These are phyloP conservation scores for Flaveria bidentis DNA, from an alignment of 129 eudicot species.

Conservation along the genomic window DNA sequence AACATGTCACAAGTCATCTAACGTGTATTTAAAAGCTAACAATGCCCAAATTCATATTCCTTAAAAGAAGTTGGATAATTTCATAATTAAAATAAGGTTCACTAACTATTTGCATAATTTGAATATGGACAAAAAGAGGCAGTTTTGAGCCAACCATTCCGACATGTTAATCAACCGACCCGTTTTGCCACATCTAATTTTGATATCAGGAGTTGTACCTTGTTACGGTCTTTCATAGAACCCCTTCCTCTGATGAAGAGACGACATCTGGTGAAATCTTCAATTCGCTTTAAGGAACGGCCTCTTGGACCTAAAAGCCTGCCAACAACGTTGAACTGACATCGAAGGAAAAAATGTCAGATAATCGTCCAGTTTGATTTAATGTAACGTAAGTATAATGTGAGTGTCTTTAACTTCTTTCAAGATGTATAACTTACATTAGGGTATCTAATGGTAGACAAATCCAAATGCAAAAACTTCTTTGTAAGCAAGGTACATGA, in stretches of 20 bases:
- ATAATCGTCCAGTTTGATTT: constrained; percentile 5
- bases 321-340: constrained; percentile 72
- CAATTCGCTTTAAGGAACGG: constrained; percentile 75
- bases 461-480: constrained; percentile 59
- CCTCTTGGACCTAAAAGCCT: constrained; percentile 84
- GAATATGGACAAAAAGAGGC: background rate
- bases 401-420: background rate
- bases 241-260: constrained; percentile 79
- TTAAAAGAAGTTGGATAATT: background rate
- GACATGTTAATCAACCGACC: background rate
- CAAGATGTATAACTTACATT: constrained; percentile 47
- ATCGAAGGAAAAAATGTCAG: background rate
- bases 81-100: background rate
- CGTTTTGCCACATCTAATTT: background rate
- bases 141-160: background rate
- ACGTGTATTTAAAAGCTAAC: background rate
- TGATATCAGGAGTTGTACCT: constrained; percentile 40
- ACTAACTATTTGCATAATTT: background rate
- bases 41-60: background rate
- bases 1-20: background rate
- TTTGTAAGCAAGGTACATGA: constrained; percentile 52
- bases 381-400: background rate
- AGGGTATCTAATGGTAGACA: constrained; percentile 71
- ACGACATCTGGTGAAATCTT: constrained; percentile 76
- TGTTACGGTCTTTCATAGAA: constrained; percentile 66